Base-by-base conservation (phyloP, 2,329 filamentous ascomycete genomes). In the Lachnellula willkommii region DNA sequence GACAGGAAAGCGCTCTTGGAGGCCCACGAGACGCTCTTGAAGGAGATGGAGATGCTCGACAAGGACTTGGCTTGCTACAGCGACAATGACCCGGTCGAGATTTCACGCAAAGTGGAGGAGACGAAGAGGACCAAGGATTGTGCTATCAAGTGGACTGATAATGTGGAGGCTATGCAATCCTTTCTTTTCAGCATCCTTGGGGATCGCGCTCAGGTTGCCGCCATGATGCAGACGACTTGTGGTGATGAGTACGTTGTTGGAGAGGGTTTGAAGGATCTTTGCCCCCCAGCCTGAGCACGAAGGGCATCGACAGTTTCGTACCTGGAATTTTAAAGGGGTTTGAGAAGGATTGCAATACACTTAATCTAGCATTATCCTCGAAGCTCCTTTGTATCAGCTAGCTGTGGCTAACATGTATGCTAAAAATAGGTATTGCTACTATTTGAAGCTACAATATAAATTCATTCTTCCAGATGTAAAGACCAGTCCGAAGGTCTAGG, bases 191-290 rank as follows among this genome's bases (percentile, higher is more conserved):
- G 51, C 14, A 54, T 66, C 28, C 60, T 58, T 3, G 57, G 60
- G 15, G 73, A 76, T 59, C 65, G 70, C 46, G 73, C 71, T 58
- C 60, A 64, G 20, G 61, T 75, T 50, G 54, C 60, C 26, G 57
- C 58, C 12, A 60, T 75, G 12, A 73, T 75, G 65, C 65, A 64
- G 56, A 57, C 59, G 37, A 66, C 69, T 22, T 81, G 79, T 55
- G 75, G 73, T 2, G 73, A 75, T 20, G 76, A 80, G 62, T 79
- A 72, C 60, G 72, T 75, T 39, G 70, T 76, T 53, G 77, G 77
- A 47, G 72, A 73, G 42, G 73, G 75, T 17, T 67, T 80, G 61
- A 73, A 68, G 56, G 77, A 74, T 57, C 62, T 71, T n/a, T 66
- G 53, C 28, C 43, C 40, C 45, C 24, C 32, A 12, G 52, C 35